Evolutionary conservation across 139 green algal species (phyloP).

Genomic region (Parachlorella kessleri): DNA sequence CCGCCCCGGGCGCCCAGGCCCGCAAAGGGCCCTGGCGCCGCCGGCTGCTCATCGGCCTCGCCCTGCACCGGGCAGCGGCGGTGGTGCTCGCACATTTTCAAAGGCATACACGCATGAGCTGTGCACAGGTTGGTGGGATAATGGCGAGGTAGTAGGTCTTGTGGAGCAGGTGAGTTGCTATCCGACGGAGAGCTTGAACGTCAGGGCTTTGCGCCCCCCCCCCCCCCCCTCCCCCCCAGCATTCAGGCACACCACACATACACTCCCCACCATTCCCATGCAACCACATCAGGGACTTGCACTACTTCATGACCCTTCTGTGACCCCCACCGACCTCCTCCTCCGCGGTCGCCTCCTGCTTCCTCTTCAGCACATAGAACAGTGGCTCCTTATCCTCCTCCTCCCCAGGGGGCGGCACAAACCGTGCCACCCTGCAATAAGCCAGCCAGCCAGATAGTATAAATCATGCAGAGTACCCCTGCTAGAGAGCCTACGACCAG

Average conservation of each 20-base stretch:
- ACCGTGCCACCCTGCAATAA: not conserved
- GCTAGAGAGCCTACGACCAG: no score
- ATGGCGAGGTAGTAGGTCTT: not conserved
- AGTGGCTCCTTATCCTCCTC: not conserved
- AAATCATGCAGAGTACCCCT: no score
- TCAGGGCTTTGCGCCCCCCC: not conserved
- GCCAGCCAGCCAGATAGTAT: no score
- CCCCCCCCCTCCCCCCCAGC: not conserved
- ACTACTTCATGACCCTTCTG: no score
- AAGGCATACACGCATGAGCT: constrained; percentile 3
- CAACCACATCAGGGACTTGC: no score
- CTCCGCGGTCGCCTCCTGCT: not conserved
- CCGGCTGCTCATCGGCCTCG: not conserved
- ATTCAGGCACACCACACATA: no score
- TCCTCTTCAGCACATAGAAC: constrained; percentile 26
- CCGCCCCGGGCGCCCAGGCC: constrained; percentile 13
- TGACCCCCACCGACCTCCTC: no score
- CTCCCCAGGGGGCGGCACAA: not conserved
- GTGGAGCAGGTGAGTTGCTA: not conserved
- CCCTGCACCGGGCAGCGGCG: not conserved
- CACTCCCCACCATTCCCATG: no score
- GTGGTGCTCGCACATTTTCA: not conserved
- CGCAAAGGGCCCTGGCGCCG: not conserved
- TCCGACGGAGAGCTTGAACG: no score
- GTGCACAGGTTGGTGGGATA: constrained; percentile 8